Percentiles rank a stretch among this genome's conserved stretches.
Conservation (phyloP, 306 rosid species). For the Dalbergia oliveri region DNA sequence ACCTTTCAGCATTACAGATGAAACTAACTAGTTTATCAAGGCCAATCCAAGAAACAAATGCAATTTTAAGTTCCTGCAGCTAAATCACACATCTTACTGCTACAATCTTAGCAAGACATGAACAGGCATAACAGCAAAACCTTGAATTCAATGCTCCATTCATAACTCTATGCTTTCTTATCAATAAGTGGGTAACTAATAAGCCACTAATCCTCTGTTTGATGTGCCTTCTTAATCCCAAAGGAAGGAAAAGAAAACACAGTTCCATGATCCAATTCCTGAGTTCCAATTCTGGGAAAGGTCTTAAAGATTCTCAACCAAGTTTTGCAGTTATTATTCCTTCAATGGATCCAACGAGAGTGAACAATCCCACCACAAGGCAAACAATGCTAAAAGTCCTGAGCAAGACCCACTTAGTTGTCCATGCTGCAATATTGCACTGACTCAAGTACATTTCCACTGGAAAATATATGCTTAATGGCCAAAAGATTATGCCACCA, state of each 20-base stretch:
- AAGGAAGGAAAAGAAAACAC: slow-evolving; percentile 12
- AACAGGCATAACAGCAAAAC: slow-evolving; percentile 16
- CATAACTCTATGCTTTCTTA: slow-evolving; percentile 21
- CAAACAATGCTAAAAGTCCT: slow-evolving; percentile 57
- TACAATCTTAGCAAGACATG: slow-evolving; percentile 8
- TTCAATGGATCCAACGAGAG: slow-evolving; percentile 67
- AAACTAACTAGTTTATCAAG: slow-evolving; percentile 28
- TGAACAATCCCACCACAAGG: slow-evolving; percentile 58
- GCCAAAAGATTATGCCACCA: slow-evolving; percentile 72
- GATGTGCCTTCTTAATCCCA: neutral
- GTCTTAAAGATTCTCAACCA: slow-evolving; percentile 43
- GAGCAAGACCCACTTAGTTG: slow-evolving; percentile 65
- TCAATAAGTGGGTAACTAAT: slow-evolving; percentile 2
- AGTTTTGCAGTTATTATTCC: slow-evolving; percentile 64
- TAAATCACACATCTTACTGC: slow-evolving; percentile 16
- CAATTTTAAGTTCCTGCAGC: slow-evolving; percentile 18
- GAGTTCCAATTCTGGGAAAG: slow-evolving; percentile 13
- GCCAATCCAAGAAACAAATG: slow-evolving; percentile 29
- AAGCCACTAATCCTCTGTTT: slow-evolving; percentile 3
- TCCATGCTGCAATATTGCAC: slow-evolving; percentile 57
- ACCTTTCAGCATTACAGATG: slow-evolving; percentile 9
- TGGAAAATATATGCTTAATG: slow-evolving; percentile 69
- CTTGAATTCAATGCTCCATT: slow-evolving; percentile 26
- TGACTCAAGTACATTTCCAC: slow-evolving; percentile 77
- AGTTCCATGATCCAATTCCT: slow-evolving; percentile 30